These are phyloP conservation scores for Penicillium crustosum DNA, from an alignment of 2,329 filamentous ascomycete species.

Conservation along the genomic window DNA sequence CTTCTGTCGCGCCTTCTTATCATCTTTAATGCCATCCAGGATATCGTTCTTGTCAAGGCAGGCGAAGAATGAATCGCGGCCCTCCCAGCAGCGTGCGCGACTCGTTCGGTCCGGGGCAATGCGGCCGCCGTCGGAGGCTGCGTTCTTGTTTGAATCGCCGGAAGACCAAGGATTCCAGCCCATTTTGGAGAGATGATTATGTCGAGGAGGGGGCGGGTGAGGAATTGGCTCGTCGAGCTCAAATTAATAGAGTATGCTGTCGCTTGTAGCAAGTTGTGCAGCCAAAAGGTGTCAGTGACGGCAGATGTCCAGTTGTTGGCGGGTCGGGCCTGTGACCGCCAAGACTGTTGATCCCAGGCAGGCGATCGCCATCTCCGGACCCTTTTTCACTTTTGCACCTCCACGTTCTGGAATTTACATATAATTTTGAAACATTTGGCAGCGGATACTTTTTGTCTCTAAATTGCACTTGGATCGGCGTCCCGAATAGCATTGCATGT, in stretches of 20 bases:
- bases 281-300: conserved; percentile 6
- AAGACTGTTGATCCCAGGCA: conserved; percentile 27
- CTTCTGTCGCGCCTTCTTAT: conserved; percentile 56
- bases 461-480: background rate
- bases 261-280: background rate
- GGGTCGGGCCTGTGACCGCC: conserved; percentile 21
- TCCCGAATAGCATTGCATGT: conserved; percentile 5
- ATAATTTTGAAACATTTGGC: background rate
- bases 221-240: background rate
- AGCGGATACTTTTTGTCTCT: background rate
- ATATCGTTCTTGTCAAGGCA: conserved; percentile 83
- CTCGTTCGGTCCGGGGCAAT: conserved; percentile 83
- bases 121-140: conserved; percentile 58
- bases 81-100: conserved; percentile 83
- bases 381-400: conserved; percentile 5
- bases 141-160: conserved; percentile 40
- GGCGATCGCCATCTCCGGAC: conserved; percentile 15
- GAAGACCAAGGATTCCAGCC: conserved; percentile 52
- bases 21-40: conserved; percentile 67
- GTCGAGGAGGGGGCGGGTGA: background rate
- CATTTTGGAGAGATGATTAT: conserved; percentile 42
- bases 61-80: conserved; percentile 80
- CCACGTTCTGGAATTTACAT: conserved; percentile 2
- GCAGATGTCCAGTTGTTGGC: conserved; percentile 13
- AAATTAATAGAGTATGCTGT: background rate